Evolutionary conservation across 23 red algal species (phyloP), one percentile per base, ranked within the genome.

Genomic region (Pyropia yezoensis): DNA sequence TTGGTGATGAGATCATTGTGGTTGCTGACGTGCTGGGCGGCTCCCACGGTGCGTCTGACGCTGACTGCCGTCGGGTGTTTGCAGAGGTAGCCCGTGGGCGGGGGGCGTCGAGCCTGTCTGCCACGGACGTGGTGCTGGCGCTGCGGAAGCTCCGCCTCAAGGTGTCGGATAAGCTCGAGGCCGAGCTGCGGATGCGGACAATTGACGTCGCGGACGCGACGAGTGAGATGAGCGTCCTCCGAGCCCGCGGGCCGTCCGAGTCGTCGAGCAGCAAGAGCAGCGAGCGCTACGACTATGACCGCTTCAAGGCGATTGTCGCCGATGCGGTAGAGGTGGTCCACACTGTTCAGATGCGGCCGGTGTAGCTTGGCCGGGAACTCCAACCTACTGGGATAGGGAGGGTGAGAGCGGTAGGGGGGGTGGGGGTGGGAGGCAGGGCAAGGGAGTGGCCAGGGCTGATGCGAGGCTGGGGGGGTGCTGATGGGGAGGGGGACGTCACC

Each of bases 21-120:
- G 74, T 98, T 25, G 94, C 94, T 14, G 94, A 98, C 62, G 76
- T 98, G 22, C 80, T 98, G 29, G 94, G 94, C 45, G 94, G 94
- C n/a, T 49, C 68, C 5, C 65, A 77, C 62, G 59, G 71, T 33
- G 85, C 88, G 18, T 58, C 68, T 17, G 94, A 98, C 60, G 74
- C 67, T 21, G 85, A 98, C 33, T 56, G 88, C 20, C 58, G 64
- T 30, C 50, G 64, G 16, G 94, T 86, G 18, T 98, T 91, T 66
- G 58, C 62, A 2, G 82, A 73, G 59, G 54, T 88, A 32, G 77
- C 85, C 47, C 50, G 27, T 14, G 66, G 53, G 32, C 82, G 67
- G 66, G 87, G 76, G 29, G 75, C 62, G 19, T 53, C 62, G 30
- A 71, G 61, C 62, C 75, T 87, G 49, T 76, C 82, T 17, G 69